Base-by-base conservation (phyloP, 345 rosid genomes). In the Brassica cretica region DNA sequence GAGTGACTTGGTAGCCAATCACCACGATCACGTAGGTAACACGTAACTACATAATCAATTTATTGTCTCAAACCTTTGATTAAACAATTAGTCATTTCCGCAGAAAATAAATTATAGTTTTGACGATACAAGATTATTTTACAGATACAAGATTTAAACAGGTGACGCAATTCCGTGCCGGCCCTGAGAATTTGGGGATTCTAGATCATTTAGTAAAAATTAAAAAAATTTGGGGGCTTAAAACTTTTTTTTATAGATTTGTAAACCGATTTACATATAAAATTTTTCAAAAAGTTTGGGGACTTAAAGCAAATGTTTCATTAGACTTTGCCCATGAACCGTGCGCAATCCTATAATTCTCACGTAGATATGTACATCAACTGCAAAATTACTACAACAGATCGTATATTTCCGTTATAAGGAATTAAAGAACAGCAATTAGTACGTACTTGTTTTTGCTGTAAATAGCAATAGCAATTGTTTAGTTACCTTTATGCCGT, bases 1-100 rank as follows among this genome's bases (percentile, higher is more conserved):
- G 77, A 73, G 70, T 73, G 64, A 64, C 64, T 73, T 64, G 70
- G 64, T 64, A 64, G 70, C 70, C 60, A 73, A 73, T 70, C 10
- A 73, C 63, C 24, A 64, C 53, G 35, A 73, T 64, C 24, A 73
- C 70, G 70, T 73, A 11, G 21, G 51, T 60, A 11, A 64, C 53
- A 73, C 77, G 77, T 49, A 73, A 64, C 70, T 32, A 62, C n/a
- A 29, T 19, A 15, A 39, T 25, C 39, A 60, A 70, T 11, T 30
- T 55, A 11, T 18, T 32, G n/a, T 70, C 25, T 18, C 49, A 55
- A 11, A 56, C 25, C 61, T 49, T 49, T 49, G 5, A 49, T 49
- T n/a, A 14, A 5, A 4, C 2, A 4, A 4, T n/a, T 14, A 21
- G 56, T 49, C 56, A 49, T 5, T 49, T 46, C 55, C 55, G 1